Evolutionary conservation across 2,329 filamentous ascomycete species (phyloP).

Genomic region (Sphaerulina musiva): DNA sequence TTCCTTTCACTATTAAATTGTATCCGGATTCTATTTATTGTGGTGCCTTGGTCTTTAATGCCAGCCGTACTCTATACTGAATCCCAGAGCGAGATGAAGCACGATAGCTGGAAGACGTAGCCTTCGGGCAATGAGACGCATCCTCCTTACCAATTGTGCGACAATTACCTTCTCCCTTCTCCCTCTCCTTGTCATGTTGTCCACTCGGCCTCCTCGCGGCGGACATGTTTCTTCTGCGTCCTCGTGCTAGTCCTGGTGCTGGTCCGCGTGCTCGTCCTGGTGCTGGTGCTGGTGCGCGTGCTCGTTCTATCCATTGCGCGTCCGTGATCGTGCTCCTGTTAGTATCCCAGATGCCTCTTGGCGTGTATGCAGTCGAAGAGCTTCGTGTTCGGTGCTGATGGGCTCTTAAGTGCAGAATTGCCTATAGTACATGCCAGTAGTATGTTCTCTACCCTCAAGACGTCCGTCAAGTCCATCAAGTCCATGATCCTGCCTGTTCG

Average conservation of each 20-base stretch:
- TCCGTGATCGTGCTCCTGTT: not conserved
- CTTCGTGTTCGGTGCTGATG: no score
- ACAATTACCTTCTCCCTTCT: slow-evolving; percentile 38
- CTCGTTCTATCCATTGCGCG: not conserved
- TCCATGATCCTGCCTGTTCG: no score
- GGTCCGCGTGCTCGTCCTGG: no score
- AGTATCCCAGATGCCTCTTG: not conserved
- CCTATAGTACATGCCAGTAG: no score
- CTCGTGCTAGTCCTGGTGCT: no score
- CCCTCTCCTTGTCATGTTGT: not conserved
- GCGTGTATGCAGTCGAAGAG: no score
- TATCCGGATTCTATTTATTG: slow-evolving; percentile 60
- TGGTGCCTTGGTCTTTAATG: slow-evolving; percentile 48
- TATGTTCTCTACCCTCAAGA: no score
- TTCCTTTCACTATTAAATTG: slow-evolving; percentile 40
- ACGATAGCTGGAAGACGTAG: slow-evolving; percentile 55
- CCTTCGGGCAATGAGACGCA: slow-evolving; percentile 45
- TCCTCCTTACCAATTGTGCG: slow-evolving; percentile 63
- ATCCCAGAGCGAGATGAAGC: slow-evolving; percentile 54
- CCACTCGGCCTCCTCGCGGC: not conserved
- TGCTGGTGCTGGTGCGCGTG: no score
- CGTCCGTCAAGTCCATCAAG: no score
- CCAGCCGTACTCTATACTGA: slow-evolving; percentile 56
- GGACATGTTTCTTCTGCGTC: no score
- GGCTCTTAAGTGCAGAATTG: no score